Base-by-base conservation (phyloP, 2,329 filamentous ascomycete genomes). In the Emmonsia crescens region DNA sequence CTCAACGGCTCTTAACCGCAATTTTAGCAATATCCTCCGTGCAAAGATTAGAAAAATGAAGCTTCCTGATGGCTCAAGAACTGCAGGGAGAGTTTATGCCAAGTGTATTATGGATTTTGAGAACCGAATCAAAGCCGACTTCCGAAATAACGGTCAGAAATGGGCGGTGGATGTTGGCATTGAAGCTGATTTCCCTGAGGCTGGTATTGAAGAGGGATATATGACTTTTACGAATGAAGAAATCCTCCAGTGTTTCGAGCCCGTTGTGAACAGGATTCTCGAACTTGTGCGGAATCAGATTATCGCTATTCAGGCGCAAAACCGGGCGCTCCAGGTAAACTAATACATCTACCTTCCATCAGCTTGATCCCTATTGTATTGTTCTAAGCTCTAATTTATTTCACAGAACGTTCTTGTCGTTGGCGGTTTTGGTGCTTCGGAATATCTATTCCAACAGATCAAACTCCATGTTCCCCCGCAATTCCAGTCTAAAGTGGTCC, bases 31-130 rank as follows among this genome's bases (percentile, higher is more conserved):
- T 77, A 96, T 99, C 68, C 81, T 97, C 58, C 88, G 94, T 60
- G 95, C 93, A 64, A 97, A 97, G 82, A 97, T 99, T 70, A 85
- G 93, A 68, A 97, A 97, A 82, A 97, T 97, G 94, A 97, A 97
- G 78, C 82, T 99, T 54, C 92, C 94, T 1, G 93, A 97, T 72
- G 93, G 92, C 55, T 96, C 93, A 68, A 95, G 93, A 78, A 97
- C 91, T 2, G 93, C 94, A n/a, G 93, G 93, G 51, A 91, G 93
- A 76, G 94, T 99, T 60, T 97, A 97, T 76, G 93, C 93, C 68
- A 97, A 97, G 80, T 97, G 93, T 76, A 97, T 99, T 77, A 97
- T 97, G 93, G 94, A 99, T 77, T 99, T 99, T 71, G 94, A 99
- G 80, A 97, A 97, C 83, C 83, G 94, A 75, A 96, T 99, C 83